Evolutionary conservation across 1,139 yeast genomes (phyloP).

Genomic region (Komagataea norvegica): DNA sequence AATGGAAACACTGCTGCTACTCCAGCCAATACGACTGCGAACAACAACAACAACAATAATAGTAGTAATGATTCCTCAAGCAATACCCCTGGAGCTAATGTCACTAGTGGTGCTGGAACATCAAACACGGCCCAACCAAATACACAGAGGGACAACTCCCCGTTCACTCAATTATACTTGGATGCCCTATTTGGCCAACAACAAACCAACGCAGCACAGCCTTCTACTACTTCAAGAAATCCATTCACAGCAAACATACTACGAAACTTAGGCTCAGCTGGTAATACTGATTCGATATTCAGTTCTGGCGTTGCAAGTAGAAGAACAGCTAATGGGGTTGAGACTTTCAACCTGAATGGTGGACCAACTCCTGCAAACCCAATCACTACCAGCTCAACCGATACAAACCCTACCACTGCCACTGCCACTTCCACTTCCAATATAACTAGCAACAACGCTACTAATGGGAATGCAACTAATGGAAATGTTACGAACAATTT

Average conservation of each 20-base stretch:
- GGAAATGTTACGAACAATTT: slow-evolving; percentile 9
- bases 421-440: neutral
- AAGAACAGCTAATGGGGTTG: slow-evolving; percentile 46
- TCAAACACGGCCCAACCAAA: no score
- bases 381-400: neutral
- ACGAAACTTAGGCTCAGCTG: slow-evolving; percentile 7
- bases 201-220: no score
- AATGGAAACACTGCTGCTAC: slow-evolving; percentile 10
- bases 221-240: slow-evolving; percentile 12
- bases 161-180: no score
- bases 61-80: no score
- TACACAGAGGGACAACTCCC: no score
- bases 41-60: neutral
- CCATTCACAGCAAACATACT: slow-evolving; percentile 10
- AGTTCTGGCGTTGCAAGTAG: slow-evolving; percentile 46
- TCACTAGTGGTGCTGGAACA: neutral
- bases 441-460: neutral
- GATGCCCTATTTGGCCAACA: neutral
- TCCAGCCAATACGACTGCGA: slow-evolving; percentile 6
- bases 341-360: slow-evolving; percentile 29
- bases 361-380: neutral
- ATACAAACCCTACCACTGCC: neutral
- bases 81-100: no score
- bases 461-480: neutral
- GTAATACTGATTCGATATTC: slow-evolving; percentile 33